Evolutionary conservation across 495 filamentous ascomycete species (phyloP), one percentile per base, ranked within the genome.

Genomic region (Podospora appendiculata): DNA sequence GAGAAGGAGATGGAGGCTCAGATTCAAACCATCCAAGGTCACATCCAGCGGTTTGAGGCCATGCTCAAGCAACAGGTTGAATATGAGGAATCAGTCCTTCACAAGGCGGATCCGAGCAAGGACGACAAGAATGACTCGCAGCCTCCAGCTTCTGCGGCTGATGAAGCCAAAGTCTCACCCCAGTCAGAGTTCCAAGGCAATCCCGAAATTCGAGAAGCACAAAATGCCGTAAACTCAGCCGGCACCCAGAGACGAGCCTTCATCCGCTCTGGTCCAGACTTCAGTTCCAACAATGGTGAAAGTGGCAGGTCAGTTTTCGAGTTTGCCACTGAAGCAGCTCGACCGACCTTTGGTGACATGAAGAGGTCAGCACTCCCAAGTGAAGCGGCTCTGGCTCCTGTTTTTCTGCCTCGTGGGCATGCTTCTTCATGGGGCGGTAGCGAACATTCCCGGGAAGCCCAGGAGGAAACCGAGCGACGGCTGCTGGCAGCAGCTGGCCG

Each of bases 21-120:
- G 16, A 66, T 63, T 34, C 51, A 61, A 32, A 64, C 54, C 45
- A 49, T 72, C 47, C 58, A 58, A 49, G 53, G 62, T 12, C 58
- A 65, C 39, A 69, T 77, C 32, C 52, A 56, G 25, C 51, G 56
- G 6, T 78, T 78, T 41, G 71, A 77, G 58, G 33, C 57, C 33
- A 66, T 51, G 7, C 55, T 65, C 40, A 56, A 68, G 45, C 43
- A 45, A 7, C 70, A 78, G 48, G 47, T 67, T 8, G 62, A 65
- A 41, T 63, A 61, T 25, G 73, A 76, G 52, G 60, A 57, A 12
- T 45, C 50, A 2, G 49, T 64, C 33, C 59, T 66, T 34, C 58
- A 58, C 8, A 63, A 62, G 45, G 39, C 41, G 18, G 43, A 46
- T 4, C 45, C 54, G 43, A 60, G 13, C 19, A 54, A 52, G 41